Evolutionary conservation across 768 basidiomycete genomes (phyloP).

Genomic region (Wakefieldia striispora): DNA sequence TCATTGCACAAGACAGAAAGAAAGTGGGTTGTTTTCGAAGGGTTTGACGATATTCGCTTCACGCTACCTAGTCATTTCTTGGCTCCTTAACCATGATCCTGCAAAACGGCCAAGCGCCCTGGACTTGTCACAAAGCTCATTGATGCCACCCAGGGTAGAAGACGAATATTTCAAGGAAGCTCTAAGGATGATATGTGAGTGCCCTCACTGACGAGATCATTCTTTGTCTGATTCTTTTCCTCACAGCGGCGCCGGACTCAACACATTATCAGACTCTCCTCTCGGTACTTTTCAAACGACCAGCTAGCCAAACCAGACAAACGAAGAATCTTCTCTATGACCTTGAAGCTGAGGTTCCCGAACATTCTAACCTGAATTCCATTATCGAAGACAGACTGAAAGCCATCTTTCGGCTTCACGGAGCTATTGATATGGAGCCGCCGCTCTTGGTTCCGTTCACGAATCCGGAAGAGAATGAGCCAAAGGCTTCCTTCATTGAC

Average conservation of each 20-base stretch:
- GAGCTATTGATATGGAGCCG: slow-evolving; percentile 85
- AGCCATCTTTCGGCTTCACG: slow-evolving; percentile 82
- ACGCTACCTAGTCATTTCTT: slow-evolving; percentile 61
- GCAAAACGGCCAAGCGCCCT: slow-evolving; percentile 73
- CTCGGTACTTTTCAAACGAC: slow-evolving; percentile 73
- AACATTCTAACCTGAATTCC: slow-evolving; percentile 67
- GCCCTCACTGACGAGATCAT: not conserved
- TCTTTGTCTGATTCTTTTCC: not conserved
- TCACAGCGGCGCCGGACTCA: slow-evolving; percentile 72
- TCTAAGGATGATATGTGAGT: slow-evolving; percentile 68
- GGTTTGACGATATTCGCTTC: not conserved
- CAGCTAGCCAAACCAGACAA: slow-evolving; percentile 58
- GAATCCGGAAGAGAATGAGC: slow-evolving; percentile 59
- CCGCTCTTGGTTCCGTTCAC: slow-evolving; percentile 77
- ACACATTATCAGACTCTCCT: slow-evolving; percentile 79
- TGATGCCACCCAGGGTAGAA: slow-evolving; percentile 75
- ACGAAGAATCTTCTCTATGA: slow-evolving; percentile 76
- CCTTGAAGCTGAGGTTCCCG: slow-evolving; percentile 60
- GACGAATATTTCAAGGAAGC: slow-evolving; percentile 87
- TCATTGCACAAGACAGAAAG: slow-evolving; percentile 56
- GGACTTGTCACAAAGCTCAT: slow-evolving; percentile 76
- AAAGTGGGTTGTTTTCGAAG: slow-evolving; percentile 50
- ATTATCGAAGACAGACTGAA: slow-evolving; percentile 76
- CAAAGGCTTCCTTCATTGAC: slow-evolving; percentile 75
- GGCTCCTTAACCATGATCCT: slow-evolving; percentile 81